These are phyloP conservation scores for Corinectria fuckeliana DNA, from an alignment of 2,329 filamentous ascomycete genomes.

Conservation along the genomic window DNA sequence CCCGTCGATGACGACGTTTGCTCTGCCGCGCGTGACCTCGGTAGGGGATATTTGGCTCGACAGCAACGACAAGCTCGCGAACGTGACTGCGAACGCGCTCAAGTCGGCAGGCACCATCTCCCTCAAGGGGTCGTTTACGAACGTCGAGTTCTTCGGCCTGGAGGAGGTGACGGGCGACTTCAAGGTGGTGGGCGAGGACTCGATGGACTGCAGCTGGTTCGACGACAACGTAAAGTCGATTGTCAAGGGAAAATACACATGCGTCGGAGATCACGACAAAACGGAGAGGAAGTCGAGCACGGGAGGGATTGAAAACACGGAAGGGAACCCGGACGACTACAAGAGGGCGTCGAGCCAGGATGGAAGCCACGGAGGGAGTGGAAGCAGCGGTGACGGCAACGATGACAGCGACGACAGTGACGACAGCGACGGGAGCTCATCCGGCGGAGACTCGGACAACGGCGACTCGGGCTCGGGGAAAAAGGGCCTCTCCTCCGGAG, in stretches of 20 bases:
- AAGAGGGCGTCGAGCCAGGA: slow-evolving; percentile 23
- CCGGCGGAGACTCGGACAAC: not conserved
- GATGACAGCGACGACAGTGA: not conserved
- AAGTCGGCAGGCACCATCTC: slow-evolving; percentile 34
- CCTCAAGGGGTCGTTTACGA: slow-evolving; percentile 32
- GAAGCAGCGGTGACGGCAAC: not conserved
- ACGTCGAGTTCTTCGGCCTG: slow-evolving; percentile 38
- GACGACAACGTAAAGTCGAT: slow-evolving; percentile 37
- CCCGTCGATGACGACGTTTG: slow-evolving; percentile 31
- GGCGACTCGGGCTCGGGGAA: slow-evolving; percentile 9
- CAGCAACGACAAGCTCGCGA: slow-evolving; percentile 34
- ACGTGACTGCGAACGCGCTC: slow-evolving; percentile 39
- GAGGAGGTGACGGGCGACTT: slow-evolving; percentile 38
- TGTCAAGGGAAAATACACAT: slow-evolving; percentile 34
- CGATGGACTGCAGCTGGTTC: slow-evolving; percentile 42
- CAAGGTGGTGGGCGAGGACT: slow-evolving; percentile 32
- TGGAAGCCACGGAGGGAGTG: not conserved
- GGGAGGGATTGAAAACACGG: slow-evolving; percentile 37
- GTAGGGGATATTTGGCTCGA: slow-evolving; percentile 32
- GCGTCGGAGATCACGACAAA: slow-evolving; percentile 35
- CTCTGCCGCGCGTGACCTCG: slow-evolving; percentile 31
- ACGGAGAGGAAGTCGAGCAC: slow-evolving; percentile 37
- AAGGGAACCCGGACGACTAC: slow-evolving; percentile 36
- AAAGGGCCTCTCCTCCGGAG: slow-evolving; percentile 32
- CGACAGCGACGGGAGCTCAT: slow-evolving; percentile 7